Conservation (phyloP, 1,284 basidiomycete genomes). For the Boletus sp. region DNA sequence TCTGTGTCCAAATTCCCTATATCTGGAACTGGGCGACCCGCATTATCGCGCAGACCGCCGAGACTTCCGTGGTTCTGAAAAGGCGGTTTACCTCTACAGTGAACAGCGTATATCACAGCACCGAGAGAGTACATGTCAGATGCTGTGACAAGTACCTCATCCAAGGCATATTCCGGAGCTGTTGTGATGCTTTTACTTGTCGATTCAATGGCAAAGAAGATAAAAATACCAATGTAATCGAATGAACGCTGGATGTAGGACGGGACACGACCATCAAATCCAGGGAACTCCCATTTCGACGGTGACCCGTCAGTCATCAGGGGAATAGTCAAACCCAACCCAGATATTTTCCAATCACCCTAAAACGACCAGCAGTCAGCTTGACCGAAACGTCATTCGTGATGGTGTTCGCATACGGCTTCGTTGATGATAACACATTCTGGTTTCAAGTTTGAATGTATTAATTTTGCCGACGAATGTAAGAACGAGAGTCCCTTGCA, state of each 20-base stretch:
- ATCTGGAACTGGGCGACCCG: conserved; percentile 58
- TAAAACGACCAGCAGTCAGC: conserved; percentile 32
- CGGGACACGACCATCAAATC: conserved; percentile 79
- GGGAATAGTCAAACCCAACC: conserved; percentile 83
- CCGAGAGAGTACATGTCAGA: conserved; percentile 97
- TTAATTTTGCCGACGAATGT: conserved; percentile 85
- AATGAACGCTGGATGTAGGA: conserved; percentile 87
- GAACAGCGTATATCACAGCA: conserved; percentile 85
- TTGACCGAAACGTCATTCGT: neutral
- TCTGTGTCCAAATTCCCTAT: conserved; percentile 64
- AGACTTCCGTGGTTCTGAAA: conserved; percentile 87
- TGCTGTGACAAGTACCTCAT: conserved; percentile 79
- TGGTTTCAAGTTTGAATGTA: conserved; percentile 88
- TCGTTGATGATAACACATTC: conserved; percentile 86
- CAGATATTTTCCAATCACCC: conserved; percentile 98
- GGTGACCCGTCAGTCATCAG: conserved; percentile 69
- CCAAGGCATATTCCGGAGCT: conserved; percentile 95
- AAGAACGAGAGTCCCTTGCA: conserved; percentile 92
- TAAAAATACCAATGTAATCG: conserved; percentile 81
- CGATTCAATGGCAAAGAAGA: neutral
- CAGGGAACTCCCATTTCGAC: conserved; percentile 85
- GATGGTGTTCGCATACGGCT: conserved; percentile 52
- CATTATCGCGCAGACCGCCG: conserved; percentile 74
- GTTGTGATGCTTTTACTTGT: conserved; percentile 12
- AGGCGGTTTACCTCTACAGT: conserved; percentile 84